A percentile compares a stretch with the other conserved stretches of the same genome.
Conservation (phyloP, 441 rosid genomes). For the Sinapis alba region DNA sequence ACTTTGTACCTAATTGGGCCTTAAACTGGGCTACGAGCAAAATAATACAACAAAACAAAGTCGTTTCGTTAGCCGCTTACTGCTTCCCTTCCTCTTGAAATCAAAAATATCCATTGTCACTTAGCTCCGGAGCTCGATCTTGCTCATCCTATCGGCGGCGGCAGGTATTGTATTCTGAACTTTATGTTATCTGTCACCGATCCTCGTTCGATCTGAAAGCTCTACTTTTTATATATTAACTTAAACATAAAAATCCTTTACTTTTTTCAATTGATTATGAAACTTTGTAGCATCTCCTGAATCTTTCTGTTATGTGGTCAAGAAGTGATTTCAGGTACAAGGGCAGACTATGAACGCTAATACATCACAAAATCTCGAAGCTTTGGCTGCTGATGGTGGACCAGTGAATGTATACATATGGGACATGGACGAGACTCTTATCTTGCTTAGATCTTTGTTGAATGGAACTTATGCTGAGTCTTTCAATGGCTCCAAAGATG, state of each 20-base stretch:
- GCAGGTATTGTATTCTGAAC: slow-evolving; percentile 4
- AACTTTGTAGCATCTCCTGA: neutral
- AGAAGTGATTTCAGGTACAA: neutral
- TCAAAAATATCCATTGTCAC: slow-evolving; percentile 17
- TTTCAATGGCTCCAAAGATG: slow-evolving; percentile 65
- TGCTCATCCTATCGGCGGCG: slow-evolving; percentile 21
- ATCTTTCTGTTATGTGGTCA: neutral
- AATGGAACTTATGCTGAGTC: slow-evolving; percentile 67
- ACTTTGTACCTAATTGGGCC: neutral
- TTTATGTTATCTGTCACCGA: neutral
- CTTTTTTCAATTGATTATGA: slow-evolving; percentile 2
- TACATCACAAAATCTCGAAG: slow-evolving; percentile 33
- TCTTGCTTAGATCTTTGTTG: slow-evolving; percentile 82
- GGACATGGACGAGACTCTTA: slow-evolving; percentile 98
- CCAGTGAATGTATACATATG: slow-evolving; percentile 68
- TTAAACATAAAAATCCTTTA: slow-evolving; percentile 5
- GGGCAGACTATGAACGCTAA: slow-evolving; percentile 40
- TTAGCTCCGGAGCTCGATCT: slow-evolving; percentile 30
- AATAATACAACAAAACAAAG: neutral
- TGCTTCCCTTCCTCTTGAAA: neutral
- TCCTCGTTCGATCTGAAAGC: neutral
- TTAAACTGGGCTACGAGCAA: neutral
- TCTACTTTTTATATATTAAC: neutral
- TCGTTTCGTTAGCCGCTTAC: neutral
- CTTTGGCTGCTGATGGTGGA: slow-evolving; percentile 29